Evolutionary conservation across 805 yeast species (phyloP).

Genomic region (Nakazawaea wickerhamii): DNA sequence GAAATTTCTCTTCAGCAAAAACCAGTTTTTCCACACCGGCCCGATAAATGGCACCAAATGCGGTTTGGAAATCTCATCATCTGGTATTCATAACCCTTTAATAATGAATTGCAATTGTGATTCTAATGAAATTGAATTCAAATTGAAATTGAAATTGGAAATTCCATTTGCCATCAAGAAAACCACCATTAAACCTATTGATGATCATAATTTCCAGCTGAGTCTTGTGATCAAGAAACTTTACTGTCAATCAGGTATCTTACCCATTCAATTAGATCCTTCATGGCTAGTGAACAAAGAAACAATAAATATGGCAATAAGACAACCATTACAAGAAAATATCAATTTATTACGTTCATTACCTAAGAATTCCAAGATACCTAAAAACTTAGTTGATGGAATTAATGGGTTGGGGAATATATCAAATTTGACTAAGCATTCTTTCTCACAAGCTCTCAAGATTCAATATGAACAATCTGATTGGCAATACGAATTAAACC

Average conservation of each 20-base stretch:
- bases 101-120: background rate
- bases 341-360: background rate
- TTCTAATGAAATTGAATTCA: background rate
- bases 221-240: background rate
- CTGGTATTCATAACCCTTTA: background rate
- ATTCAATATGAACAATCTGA: background rate
- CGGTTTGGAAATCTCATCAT: background rate
- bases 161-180: background rate
- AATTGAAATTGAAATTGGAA: background rate
- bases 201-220: background rate
- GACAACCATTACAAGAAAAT: background rate
- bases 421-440: background rate
- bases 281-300: background rate
- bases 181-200: background rate
- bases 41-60: background rate
- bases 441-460: background rate
- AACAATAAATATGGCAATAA: background rate
- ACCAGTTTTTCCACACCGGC: too few species aligned
- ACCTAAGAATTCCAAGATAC: background rate
- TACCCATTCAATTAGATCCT: background rate
- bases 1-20: too few species aligned
- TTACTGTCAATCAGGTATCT: background rate
- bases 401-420: background rate
- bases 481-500: background rate
- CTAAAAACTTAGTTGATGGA: background rate